phyloP scores from a whole-genome alignment of 2,329 filamentous ascomycete genomes.

The Nemania serpens region DNA sequence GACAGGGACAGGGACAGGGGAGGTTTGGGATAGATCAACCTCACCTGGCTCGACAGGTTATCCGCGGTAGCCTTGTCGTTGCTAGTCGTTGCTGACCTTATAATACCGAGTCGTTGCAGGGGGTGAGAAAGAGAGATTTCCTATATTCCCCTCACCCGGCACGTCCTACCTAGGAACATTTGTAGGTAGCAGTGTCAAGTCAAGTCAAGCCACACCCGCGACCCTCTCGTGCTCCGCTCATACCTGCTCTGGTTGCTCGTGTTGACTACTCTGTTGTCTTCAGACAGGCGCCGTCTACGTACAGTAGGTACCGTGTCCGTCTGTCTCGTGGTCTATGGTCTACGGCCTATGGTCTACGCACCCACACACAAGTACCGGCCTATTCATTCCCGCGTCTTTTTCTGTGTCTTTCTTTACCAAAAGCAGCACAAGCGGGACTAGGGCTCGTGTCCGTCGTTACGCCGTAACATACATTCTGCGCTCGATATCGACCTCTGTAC shows the following conservation, averaged over 20 bases:
- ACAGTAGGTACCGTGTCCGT: constrained; percentile 1
- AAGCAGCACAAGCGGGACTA: background rate
- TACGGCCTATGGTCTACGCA: constrained; percentile 1
- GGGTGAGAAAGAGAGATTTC: constrained; percentile 36
- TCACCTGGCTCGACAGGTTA: constrained; percentile 35
- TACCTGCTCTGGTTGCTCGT: no score
- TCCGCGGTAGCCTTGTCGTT: constrained; percentile 40
- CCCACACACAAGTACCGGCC: background rate
- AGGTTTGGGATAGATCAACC: constrained; percentile 35
- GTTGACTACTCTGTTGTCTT: constrained; percentile 4
- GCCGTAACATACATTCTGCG: background rate
- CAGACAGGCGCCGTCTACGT: constrained; percentile 1
- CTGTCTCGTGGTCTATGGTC: background rate
- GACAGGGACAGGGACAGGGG: background rate
- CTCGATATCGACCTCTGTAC: background rate
- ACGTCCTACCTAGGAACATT: constrained; percentile 24
- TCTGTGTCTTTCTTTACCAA: constrained; percentile 7
- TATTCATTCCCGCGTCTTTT: constrained; percentile 23
- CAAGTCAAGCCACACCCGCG: constrained; percentile 24
- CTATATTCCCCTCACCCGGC: constrained; percentile 30
- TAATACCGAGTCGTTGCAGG: constrained; percentile 16
- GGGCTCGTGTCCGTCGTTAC: background rate
- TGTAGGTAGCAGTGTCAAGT: constrained; percentile 25
- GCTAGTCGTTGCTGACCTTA: background rate
- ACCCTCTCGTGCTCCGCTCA: background rate